phyloP scores from a whole-genome alignment of 495 filamentous ascomycete genomes.

The Talaromyces wortmannii region DNA sequence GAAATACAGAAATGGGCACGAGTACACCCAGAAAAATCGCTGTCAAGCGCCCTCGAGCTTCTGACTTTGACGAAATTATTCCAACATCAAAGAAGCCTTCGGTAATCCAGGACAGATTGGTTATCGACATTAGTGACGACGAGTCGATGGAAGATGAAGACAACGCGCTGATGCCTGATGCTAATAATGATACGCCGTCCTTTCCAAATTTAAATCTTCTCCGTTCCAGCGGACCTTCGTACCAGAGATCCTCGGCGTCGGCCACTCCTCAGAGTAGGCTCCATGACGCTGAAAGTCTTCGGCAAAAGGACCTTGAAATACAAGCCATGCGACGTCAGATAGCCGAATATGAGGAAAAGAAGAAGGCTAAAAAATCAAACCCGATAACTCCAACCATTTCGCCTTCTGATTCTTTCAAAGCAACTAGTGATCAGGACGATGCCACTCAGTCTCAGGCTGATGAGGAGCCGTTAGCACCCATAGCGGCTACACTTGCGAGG shows the following conservation, averaged over 20 bases:
- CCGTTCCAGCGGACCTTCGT: not conserved
- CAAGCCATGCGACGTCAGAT: constrained; percentile 69
- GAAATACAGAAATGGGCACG: constrained; percentile 1
- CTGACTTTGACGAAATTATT: constrained; percentile 61
- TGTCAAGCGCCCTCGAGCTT: constrained; percentile 78
- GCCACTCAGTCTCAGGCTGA: constrained; percentile 3
- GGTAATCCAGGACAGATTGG: constrained; percentile 27
- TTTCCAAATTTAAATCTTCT: not conserved
- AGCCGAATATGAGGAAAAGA: constrained; percentile 65
- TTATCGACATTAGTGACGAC: constrained; percentile 76
- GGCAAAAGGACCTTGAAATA: constrained; percentile 61
- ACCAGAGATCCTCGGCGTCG: constrained; percentile 16
- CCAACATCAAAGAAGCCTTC: constrained; percentile 57
- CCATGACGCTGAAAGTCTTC: constrained; percentile 50
- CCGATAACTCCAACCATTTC: constrained; percentile 10
- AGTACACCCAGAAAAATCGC: constrained; percentile 22
- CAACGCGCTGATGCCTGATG: not conserved
- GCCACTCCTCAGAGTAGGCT: constrained; percentile 29
- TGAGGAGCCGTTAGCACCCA: not conserved
- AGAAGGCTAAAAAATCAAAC: constrained; percentile 45
- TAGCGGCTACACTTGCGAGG: not conserved
- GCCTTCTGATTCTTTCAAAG: constrained; percentile 10
- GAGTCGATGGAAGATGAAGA: constrained; percentile 40
- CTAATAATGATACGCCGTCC: not conserved
- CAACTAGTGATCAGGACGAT: constrained; percentile 8